Conservation (phyloP, 78 protist species). For the Dictyostelium capitatum region DNA sequence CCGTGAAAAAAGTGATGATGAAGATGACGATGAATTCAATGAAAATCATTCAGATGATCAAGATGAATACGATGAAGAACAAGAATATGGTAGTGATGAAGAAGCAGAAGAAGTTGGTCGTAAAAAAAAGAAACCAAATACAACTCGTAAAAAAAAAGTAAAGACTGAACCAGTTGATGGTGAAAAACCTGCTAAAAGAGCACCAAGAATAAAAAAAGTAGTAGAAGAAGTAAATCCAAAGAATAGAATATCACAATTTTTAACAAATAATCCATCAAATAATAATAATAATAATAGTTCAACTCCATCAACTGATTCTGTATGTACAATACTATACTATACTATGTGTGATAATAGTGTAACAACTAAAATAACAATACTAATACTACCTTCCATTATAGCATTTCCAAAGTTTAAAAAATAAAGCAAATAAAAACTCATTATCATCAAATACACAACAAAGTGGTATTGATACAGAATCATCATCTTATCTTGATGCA, state of each 20-base stretch:
- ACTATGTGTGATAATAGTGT: too few relatives aligned
- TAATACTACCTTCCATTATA: background rate
- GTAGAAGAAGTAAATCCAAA: background rate
- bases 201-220: constrained; percentile 1
- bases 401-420: background rate
- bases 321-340: too few relatives aligned
- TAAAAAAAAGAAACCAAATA: background rate
- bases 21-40: constrained; percentile 29
- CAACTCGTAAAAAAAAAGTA: background rate
- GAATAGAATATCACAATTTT: constrained; percentile 36
- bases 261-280: constrained; percentile 16
- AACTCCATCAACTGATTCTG: background rate
- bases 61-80: constrained; percentile 8
- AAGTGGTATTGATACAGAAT: background rate
- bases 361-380: background rate
- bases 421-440: background rate
- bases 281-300: background rate
- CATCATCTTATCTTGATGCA: constrained; percentile 42
- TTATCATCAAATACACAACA: background rate
- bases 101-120: constrained; percentile 40
- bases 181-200: background rate
- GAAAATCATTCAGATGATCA: background rate
- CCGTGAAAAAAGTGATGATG: constrained; percentile 36
- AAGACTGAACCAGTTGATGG: background rate
- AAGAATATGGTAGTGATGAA: background rate